These are phyloP conservation scores for Polygonum maritimum DNA, from an alignment of 148 eudicot species.

Conservation along the genomic window DNA sequence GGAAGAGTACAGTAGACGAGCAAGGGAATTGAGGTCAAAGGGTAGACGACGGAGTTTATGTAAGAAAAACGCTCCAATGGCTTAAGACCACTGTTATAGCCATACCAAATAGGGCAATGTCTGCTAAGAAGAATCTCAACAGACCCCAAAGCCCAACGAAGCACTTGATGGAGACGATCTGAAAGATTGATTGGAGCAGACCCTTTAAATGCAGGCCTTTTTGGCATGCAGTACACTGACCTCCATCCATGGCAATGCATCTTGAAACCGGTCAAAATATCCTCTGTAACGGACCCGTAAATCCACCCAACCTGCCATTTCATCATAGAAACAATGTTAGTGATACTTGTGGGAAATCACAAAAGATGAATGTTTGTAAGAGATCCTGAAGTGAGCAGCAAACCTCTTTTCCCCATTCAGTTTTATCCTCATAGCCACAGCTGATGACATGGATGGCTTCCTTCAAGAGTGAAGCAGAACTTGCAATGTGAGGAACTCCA, in stretches of 20 bases:
- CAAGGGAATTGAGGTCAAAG: slow-evolving; percentile 85
- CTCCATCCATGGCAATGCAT: slow-evolving; percentile 99
- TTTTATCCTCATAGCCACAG: slow-evolving; percentile 92
- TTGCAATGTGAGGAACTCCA: slow-evolving; percentile 55
- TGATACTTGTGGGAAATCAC: background rate
- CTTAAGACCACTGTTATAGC: slow-evolving; percentile 77
- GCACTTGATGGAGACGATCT: slow-evolving; percentile 94
- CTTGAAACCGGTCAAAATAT: slow-evolving; percentile 92
- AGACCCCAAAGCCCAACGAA: slow-evolving; percentile 94
- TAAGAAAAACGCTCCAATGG: slow-evolving; percentile 87
- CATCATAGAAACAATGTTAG: background rate
- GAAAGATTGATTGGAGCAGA: slow-evolving; percentile 97
- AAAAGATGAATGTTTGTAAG: background rate
- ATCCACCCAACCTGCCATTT: slow-evolving; percentile 84
- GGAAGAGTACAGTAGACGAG: slow-evolving; percentile 83
- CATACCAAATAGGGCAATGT: slow-evolving; percentile 97
- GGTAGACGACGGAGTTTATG: slow-evolving; percentile 82
- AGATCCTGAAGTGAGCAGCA: background rate
- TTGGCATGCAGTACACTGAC: slow-evolving; percentile 90
- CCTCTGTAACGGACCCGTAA: slow-evolving; percentile 96
- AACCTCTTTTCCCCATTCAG: slow-evolving; percentile 99
- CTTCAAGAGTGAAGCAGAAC: slow-evolving; percentile 70
- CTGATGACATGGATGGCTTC: slow-evolving; percentile 98
- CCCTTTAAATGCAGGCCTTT: slow-evolving; percentile 85
- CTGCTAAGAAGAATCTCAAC: slow-evolving; percentile 82